Conservation (phyloP, 2,329 filamentous ascomycete species). For the Rutstroemia sp. region DNA sequence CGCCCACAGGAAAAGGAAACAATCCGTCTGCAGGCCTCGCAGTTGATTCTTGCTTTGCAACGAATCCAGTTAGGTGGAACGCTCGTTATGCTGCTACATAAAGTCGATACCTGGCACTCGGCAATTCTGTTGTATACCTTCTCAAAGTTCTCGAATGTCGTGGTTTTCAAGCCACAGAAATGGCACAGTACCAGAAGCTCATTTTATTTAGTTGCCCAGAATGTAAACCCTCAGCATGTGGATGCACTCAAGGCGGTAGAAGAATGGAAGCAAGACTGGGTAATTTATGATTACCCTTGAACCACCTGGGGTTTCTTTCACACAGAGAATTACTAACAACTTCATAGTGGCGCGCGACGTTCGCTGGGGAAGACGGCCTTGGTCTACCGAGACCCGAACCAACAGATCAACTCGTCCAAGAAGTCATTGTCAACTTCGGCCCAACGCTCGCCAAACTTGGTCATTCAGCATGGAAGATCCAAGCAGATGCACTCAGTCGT, state of each 20-base stretch:
- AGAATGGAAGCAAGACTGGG: slow-evolving; percentile 20
- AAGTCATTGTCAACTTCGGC: slow-evolving; percentile 17
- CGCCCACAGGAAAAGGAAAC: slow-evolving; percentile 13
- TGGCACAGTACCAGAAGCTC: slow-evolving; percentile 18
- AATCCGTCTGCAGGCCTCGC: slow-evolving; percentile 15
- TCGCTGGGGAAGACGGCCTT: slow-evolving; percentile 14
- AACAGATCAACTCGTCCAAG: slow-evolving; percentile 7
- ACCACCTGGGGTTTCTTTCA: background rate
- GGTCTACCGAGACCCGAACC: slow-evolving; percentile 7
- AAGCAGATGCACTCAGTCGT: slow-evolving; percentile 17
- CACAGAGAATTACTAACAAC: background rate
- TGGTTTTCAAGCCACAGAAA: slow-evolving; percentile 21
- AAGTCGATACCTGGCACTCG: slow-evolving; percentile 17
- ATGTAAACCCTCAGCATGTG: slow-evolving; percentile 12
- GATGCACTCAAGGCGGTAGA: slow-evolving; percentile 12
- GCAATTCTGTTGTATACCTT: slow-evolving; percentile 19
- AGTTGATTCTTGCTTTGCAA: slow-evolving; percentile 22
- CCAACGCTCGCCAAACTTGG: slow-evolving; percentile 13
- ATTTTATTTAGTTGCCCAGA: slow-evolving; percentile 25
- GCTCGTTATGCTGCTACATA: slow-evolving; percentile 22
- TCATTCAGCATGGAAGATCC: slow-evolving; percentile 17
- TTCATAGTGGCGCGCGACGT: slow-evolving; percentile 15
- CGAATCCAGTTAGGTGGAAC: slow-evolving; percentile 17
- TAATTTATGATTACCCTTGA: background rate
- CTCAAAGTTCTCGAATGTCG: slow-evolving; percentile 18